Base-by-base conservation (phyloP, 306 rosid genomes). In the Astragalus glycyphyllos region DNA sequence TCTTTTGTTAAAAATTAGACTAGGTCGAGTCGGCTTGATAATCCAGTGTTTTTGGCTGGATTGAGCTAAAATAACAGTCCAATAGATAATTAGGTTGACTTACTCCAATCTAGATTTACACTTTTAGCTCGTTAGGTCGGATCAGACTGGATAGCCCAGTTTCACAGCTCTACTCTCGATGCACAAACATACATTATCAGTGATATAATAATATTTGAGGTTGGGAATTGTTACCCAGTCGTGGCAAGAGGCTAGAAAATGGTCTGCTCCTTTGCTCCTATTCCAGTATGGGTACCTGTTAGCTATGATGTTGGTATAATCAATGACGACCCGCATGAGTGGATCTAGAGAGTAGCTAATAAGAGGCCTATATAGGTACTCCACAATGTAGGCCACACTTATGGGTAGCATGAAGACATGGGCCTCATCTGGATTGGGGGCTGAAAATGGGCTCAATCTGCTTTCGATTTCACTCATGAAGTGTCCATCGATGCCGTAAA, bases 201-300 rank as follows among this genome's bases (percentile, higher is more conserved):
- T 23, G 2, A 2, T 26, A 26, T 20, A 20, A 20, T 20, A 20
- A 68, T 11, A 16, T 10, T 23, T 49, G 34, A 61, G 40, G 58
- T 31, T 12, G 40, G 23, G 0, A 53, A 15, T 12, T 46, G 48
- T 80, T 51, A 91, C 97, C 96, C 96, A 92, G 41, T 92, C 96
- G 40, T 92, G 96, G 41, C 98, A 92, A 17, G 98, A 86, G 50
- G 79, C 77, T 26, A 89, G 15, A 47, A 92, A 89, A 79, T 87
- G 96, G 16, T 92, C 98, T 0, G 88, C 98, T 4, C 98, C 98
- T 0, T 5, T 17, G 75, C 75, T 87, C 13, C 84, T 73, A 50
- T 92, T 92, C 96, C 96, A 92, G 29, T 86, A 84, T 0, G 87
- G 84, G 68, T 89, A 77, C 61, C 8, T 79, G 3, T 34, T 57